phyloP scores from a whole-genome alignment of 768 basidiomycete species.

The Naganishia onofrii region DNA sequence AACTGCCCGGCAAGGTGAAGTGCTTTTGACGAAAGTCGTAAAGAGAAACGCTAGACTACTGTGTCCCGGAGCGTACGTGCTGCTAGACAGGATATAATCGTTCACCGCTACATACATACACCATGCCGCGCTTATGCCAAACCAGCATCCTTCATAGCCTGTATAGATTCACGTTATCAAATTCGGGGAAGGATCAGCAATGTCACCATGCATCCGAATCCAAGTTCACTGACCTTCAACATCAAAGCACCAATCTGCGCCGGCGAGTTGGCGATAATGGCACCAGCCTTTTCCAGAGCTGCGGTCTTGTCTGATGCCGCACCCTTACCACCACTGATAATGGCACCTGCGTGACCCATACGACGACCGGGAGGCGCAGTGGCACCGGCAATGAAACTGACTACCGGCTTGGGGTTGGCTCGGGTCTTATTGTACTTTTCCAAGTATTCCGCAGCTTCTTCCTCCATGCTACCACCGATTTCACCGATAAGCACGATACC shows the following conservation, averaged over 20 bases:
- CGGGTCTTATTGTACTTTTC: slow-evolving; percentile 88
- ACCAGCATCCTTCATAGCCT: slow-evolving; percentile 43
- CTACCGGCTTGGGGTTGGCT: slow-evolving; percentile 83
- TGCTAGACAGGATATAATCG: neutral
- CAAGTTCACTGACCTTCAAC: slow-evolving; percentile 60
- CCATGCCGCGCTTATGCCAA: slow-evolving; percentile 31
- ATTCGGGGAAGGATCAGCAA: neutral
- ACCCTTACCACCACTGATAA: slow-evolving; percentile 97
- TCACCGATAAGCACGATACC: slow-evolving; percentile 98
- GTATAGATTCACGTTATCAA: neutral
- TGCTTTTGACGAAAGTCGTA: no score
- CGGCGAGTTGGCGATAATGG: slow-evolving; percentile 87
- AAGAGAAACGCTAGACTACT: no score
- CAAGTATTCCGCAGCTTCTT: slow-evolving; percentile 96
- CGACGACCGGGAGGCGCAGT: slow-evolving; percentile 96
- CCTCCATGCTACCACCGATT: slow-evolving; percentile 99
- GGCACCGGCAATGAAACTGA: slow-evolving; percentile 95
- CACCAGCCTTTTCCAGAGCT: slow-evolving; percentile 80
- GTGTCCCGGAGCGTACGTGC: neutral
- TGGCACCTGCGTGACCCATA: slow-evolving; percentile 98
- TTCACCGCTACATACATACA: slow-evolving; percentile 4
- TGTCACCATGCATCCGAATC: no score
- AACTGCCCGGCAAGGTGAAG: no score
- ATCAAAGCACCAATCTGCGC: slow-evolving; percentile 89
- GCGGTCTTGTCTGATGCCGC: slow-evolving; percentile 88